Evolutionary conservation across 306 rosid species (phyloP).

Genomic region (Glycyrrhiza uralensis): DNA sequence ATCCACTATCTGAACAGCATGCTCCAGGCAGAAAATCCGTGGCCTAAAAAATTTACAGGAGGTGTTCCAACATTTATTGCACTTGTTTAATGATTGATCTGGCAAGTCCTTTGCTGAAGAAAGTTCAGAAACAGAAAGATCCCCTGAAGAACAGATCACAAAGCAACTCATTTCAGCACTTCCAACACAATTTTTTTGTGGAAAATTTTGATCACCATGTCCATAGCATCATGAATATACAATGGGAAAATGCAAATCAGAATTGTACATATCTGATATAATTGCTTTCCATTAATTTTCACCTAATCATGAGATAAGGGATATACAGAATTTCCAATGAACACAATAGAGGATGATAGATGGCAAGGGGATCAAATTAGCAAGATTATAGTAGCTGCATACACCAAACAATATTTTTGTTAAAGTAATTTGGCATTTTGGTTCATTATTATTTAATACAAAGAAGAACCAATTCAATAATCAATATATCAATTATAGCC

Average conservation of each 20-base stretch:
- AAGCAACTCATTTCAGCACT: conserved; percentile 26
- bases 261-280: neutral
- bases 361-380: neutral
- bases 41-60: conserved; percentile 69
- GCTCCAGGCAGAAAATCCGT: conserved; percentile 92
- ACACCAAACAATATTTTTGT: neutral
- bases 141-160: conserved; percentile 50
- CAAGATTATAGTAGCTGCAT: neutral
- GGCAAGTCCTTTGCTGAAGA: conserved; percentile 35
- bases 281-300: neutral
- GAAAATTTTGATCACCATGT: neutral
- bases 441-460: neutral
- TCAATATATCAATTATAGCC: conserved; percentile 7
- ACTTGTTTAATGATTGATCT: conserved; percentile 36
- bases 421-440: conserved; percentile 14
- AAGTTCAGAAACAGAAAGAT: conserved; percentile 44
- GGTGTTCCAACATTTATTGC: conserved; percentile 50
- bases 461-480: neutral
- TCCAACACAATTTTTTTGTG: neutral
- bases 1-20: conserved; percentile 74
- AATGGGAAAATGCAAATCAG: conserved; percentile 3
- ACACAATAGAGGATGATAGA: neutral
- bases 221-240: conserved; percentile 1
- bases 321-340: neutral
- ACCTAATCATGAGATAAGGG: conserved; percentile 5